These are phyloP conservation scores for Tulasnella sp. DNA, from an alignment of 768 basidiomycete genomes.

Conservation along the genomic window DNA sequence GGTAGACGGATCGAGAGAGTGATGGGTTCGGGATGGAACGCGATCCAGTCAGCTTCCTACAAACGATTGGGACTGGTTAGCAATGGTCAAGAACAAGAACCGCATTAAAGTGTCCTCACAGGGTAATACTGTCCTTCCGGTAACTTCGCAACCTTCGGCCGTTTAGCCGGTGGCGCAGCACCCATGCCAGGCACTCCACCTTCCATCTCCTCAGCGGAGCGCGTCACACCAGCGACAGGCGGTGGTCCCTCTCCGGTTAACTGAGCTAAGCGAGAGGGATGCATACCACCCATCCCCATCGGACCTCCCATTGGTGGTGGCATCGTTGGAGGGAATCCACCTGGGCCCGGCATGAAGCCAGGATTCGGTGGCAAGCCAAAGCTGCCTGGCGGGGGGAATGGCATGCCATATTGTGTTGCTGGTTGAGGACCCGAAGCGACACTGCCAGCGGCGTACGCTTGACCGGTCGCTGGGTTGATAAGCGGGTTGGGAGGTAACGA, in stretches of 20 bases:
- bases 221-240: constrained; percentile 45
- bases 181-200: constrained; percentile 41
- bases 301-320: neutral
- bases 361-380: constrained; percentile 73
- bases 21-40: constrained; percentile 86
- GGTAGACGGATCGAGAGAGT: constrained; percentile 78
- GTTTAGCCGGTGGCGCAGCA: constrained; percentile 69
- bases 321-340: neutral
- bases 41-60: constrained; percentile 62
- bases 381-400: constrained; percentile 32
- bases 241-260: constrained; percentile 33
- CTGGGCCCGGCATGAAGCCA: constrained; percentile 54
- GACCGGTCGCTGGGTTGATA: constrained; percentile 23
- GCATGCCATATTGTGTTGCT: constrained; percentile 42
- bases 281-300: constrained; percentile 44
- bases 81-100: neutral
- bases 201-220: constrained; percentile 67
- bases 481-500: constrained; percentile 58
- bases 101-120: constrained; percentile 24
- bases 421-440: constrained; percentile 90
- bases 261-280: constrained; percentile 53
- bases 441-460: constrained; percentile 64
- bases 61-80: neutral
- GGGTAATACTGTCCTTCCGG: constrained; percentile 76
- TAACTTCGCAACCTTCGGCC: constrained; percentile 75